These are phyloP conservation scores for Tetragonia tetragonoides DNA, from an alignment of 148 eudicot genomes.

Conservation along the genomic window DNA sequence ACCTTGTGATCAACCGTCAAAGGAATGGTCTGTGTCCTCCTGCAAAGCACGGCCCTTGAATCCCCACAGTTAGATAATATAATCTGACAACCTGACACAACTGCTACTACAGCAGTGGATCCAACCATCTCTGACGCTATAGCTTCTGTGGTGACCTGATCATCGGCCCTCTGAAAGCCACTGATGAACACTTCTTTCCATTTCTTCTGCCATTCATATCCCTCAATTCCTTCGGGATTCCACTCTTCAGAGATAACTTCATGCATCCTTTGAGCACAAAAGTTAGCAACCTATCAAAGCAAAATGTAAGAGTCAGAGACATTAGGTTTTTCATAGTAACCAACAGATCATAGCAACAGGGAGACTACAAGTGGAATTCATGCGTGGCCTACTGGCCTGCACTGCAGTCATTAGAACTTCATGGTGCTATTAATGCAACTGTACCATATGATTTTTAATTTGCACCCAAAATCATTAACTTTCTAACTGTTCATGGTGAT, in stretches of 20 bases:
- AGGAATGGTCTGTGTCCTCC: slow-evolving; percentile 64
- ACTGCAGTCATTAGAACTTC: neutral
- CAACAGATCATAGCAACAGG: neutral
- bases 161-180: slow-evolving; percentile 55
- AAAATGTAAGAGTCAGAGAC: neutral
- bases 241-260: slow-evolving; percentile 57
- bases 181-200: slow-evolving; percentile 50
- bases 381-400: neutral
- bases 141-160: slow-evolving; percentile 43
- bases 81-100: slow-evolving; percentile 76
- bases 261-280: slow-evolving; percentile 67
- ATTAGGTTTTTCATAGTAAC: neutral
- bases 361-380: neutral
- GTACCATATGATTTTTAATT: neutral
- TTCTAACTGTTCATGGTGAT: neutral
- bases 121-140: slow-evolving; percentile 64
- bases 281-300: slow-evolving; percentile 55
- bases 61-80: slow-evolving; percentile 79
- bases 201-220: slow-evolving; percentile 50
- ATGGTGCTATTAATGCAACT: neutral
- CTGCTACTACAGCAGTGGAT: slow-evolving; percentile 77
- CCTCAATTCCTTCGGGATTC: slow-evolving; percentile 30
- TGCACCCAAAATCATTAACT: neutral
- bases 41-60: slow-evolving; percentile 74
- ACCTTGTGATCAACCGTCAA: slow-evolving; percentile 85